Evolutionary conservation across 2,329 filamentous ascomycete genomes (phyloP).

Genomic region (Calonectria multiphialidica): DNA sequence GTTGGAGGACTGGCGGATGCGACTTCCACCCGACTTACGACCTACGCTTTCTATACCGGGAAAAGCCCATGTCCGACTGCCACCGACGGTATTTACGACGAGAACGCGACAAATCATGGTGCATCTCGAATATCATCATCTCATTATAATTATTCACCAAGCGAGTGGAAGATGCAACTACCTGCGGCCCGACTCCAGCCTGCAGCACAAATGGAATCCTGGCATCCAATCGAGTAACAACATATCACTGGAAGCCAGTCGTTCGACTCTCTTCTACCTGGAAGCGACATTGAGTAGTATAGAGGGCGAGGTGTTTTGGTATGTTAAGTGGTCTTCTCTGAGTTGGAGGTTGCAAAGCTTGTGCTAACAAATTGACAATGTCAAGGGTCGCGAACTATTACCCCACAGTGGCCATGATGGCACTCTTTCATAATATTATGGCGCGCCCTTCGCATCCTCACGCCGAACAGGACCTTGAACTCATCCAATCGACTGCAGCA

Average conservation of each 20-base stretch:
- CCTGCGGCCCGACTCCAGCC: neutral
- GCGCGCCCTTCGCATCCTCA: neutral
- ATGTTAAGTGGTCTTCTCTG: neutral
- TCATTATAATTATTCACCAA: neutral
- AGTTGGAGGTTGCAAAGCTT: too few relatives aligned
- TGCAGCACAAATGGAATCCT: neutral
- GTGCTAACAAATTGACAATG: neutral
- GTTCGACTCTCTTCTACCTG: neutral
- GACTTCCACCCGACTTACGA: neutral
- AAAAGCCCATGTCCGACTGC: neutral
- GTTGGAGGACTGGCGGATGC: neutral
- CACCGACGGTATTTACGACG: neutral
- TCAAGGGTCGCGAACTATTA: neutral
- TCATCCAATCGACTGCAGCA: neutral
- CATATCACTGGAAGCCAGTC: neutral
- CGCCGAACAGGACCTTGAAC: neutral
- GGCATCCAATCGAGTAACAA: neutral
- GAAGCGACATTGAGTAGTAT: neutral
- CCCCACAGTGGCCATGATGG: conserved; percentile 7
- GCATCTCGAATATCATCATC: neutral
- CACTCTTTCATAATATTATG: neutral
- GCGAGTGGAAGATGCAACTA: neutral
- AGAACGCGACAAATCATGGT: neutral
- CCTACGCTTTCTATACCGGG: neutral
- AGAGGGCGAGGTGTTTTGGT: neutral